Evolutionary conservation across 805 yeast species (phyloP), one percentile per base, ranked within the genome.

Genomic region (Tetrapisispora pingtungensis): DNA sequence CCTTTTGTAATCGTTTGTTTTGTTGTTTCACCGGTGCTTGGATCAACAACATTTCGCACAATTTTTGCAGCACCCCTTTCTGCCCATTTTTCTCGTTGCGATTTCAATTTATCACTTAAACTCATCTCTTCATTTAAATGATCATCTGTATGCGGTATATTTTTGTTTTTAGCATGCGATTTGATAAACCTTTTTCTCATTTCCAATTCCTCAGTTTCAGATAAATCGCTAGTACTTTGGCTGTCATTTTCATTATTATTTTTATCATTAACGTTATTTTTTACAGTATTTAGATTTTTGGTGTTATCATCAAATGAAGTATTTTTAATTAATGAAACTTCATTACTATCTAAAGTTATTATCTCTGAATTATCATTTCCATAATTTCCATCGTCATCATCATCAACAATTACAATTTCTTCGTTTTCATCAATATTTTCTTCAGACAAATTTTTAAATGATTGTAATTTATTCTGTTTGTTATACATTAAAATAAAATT

Each of bases 11-110:
- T 78, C 44, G 72, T 67, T 58, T 68, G 73, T 46, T 74, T 81
- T 55, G 62, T 64, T 6, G 67, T 62, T 58, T 76, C 66, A 10
- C 85, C 86, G 13, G 69, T 61, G 3, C 61, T 53, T 27, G 66
- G 65, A 44, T 73, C 74, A 13, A 58, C 55, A 3, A 67, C 67
- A 19, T 69, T 68, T 47, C 70, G 71, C 13, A 77, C 67, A 3
- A 74, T 59, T 30, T 71, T 70, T 0, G 84, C 84, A 2, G 84
- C 82, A 1, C 84, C 84, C 46, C 66, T 65, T 27, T 72, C 75
- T 14, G 71, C 73, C 80, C 81, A 76, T 43, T 71, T 75, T 22
- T 70, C 71, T 30, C 54, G 51, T 42, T 53, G 54, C 36, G 52
- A 50, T 47, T 52, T 54, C 40, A 61, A 43, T 26, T 44, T 36